A percentile compares a stretch with the other conserved stretches of the same genome.
Evolutionary conservation across 163 green algal genomes (phyloP).

Genomic region (Coccomyxa subellipsoidea): DNA sequence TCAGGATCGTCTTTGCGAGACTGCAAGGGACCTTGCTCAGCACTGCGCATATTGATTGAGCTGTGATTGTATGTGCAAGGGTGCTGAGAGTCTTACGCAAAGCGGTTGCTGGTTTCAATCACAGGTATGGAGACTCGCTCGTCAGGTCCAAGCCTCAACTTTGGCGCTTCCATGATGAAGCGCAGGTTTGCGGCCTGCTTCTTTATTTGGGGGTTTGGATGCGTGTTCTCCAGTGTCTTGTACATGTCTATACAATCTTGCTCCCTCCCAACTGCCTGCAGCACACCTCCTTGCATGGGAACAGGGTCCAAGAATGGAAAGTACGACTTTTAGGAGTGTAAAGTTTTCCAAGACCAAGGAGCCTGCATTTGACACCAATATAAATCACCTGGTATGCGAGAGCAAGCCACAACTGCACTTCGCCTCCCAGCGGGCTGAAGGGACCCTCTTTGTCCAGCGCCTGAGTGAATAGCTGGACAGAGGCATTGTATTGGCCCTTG

Average conservation of each 20-base stretch:
- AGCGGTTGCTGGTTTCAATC: slow-evolving; percentile 44
- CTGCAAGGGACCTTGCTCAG: too few relatives aligned
- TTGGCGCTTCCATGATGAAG: slow-evolving; percentile 88
- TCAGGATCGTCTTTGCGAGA: not conserved
- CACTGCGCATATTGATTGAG: too few relatives aligned
- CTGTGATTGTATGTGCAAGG: too few relatives aligned
- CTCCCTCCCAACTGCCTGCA: slow-evolving; percentile 58
- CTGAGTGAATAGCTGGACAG: slow-evolving; percentile 51
- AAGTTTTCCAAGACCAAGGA: too few relatives aligned
- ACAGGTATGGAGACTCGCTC: slow-evolving; percentile 79
- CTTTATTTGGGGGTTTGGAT: slow-evolving; percentile 60
- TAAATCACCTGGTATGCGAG: slow-evolving; percentile 75
- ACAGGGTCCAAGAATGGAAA: too few relatives aligned
- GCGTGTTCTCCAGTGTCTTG: slow-evolving; percentile 64
- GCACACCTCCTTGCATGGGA: too few relatives aligned
- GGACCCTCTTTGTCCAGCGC: slow-evolving; percentile 59
- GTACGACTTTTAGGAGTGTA: too few relatives aligned
- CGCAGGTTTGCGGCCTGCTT: slow-evolving; percentile 72
- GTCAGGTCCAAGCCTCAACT: slow-evolving; percentile 68
- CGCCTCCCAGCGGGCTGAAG: slow-evolving; percentile 65
- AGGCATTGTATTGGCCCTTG: slow-evolving; percentile 55
- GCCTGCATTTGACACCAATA: too few relatives aligned
- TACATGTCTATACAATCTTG: slow-evolving; percentile 76
- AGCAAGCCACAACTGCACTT: slow-evolving; percentile 84
- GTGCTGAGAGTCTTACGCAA: slow-evolving; percentile 1